These are phyloP conservation scores for Spathaspora girioi DNA, from an alignment of 805 yeast genomes.

Conservation along the genomic window DNA sequence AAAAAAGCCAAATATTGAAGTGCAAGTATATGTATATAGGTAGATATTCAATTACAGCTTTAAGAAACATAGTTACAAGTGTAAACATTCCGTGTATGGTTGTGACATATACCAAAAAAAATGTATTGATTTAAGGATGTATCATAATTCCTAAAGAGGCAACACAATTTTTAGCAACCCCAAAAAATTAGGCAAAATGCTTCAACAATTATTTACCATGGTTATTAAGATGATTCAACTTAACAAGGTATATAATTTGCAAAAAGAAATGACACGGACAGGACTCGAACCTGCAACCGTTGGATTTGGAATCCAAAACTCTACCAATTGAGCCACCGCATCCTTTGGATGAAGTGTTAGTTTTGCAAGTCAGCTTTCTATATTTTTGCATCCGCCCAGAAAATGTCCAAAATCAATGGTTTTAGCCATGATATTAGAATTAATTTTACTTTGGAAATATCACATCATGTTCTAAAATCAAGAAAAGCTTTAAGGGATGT, in stretches of 20 bases:
- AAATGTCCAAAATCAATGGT: not conserved
- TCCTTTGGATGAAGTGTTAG: conserved; percentile 6
- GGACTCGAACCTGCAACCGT: conserved; percentile 82
- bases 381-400: not conserved
- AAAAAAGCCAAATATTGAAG: too few relatives aligned
- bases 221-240: not conserved
- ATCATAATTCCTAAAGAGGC: not conserved
- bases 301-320: conserved; percentile 47
- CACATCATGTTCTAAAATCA: too few relatives aligned
- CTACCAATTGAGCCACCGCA: conserved; percentile 31
- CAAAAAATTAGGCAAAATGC: not conserved
- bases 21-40: too few relatives aligned
- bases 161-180: not conserved
- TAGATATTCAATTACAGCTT: too few relatives aligned
- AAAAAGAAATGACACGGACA: conserved; percentile 57
- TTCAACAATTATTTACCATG: not conserved
- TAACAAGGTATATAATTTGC: not conserved
- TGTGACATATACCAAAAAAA: not conserved
- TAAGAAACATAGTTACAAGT: too few relatives aligned
- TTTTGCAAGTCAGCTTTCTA: not conserved
- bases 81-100: too few relatives aligned
- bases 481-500: too few relatives aligned
- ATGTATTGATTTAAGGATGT: not conserved
- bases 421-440: too few relatives aligned
- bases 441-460: too few relatives aligned